Conservation (phyloP, 208 protist genomes). For the Tritrichomonas foetus region DNA sequence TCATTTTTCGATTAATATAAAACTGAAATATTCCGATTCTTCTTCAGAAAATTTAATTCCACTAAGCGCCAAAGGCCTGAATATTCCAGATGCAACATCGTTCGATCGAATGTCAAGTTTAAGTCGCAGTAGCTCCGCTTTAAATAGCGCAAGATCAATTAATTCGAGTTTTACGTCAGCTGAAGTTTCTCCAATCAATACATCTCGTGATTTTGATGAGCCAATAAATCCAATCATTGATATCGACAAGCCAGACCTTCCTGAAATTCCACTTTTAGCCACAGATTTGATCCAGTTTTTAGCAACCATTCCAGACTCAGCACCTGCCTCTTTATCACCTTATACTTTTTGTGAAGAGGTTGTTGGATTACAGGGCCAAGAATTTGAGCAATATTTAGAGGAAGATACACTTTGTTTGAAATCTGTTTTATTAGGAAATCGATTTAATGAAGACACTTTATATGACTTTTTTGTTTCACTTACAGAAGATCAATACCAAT, state of each 20-base stretch:
- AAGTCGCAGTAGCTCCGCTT: no score
- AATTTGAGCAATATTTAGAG: slow-evolving; percentile 18
- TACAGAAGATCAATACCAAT: not conserved
- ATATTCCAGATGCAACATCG: no score
- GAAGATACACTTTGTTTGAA: slow-evolving; percentile 29
- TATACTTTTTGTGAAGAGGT: slow-evolving; percentile 29
- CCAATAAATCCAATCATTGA: not conserved
- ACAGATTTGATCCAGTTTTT: not conserved
- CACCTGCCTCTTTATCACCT: not conserved
- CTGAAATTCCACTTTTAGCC: not conserved
- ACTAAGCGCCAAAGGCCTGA: no score
- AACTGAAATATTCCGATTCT: no score
- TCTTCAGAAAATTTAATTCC: no score
- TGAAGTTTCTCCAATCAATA: no score
- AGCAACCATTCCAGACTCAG: slow-evolving; percentile 24
- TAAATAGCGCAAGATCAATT: no score
- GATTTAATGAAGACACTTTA: not conserved
- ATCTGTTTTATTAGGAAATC: not conserved
- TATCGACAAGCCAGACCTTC: slow-evolving; percentile 6
- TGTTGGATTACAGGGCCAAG: not conserved
- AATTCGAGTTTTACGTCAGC: no score
- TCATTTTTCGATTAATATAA: no score
- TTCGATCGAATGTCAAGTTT: no score
- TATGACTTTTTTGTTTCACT: not conserved
- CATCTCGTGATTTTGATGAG: not conserved